Evolutionary conservation across 192 early-diverging fungal genomes (phyloP), one percentile per base, ranked within the genome.

Genomic region (Jimgerdemannia flammicorona): DNA sequence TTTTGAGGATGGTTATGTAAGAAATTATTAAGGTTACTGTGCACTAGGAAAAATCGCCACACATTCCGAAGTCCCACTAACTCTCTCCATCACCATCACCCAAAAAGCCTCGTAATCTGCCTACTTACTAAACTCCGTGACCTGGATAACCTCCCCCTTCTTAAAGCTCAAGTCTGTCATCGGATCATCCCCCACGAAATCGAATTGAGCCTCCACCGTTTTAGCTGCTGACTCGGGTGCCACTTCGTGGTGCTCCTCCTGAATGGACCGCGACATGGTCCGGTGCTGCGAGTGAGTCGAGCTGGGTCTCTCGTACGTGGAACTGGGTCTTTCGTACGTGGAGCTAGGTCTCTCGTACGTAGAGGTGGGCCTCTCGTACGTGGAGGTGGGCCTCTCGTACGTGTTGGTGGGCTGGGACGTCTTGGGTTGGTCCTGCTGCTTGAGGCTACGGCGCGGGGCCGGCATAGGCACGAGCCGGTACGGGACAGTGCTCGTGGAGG

Each of bases 61-160:
- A 29, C 29, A 29, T 29, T 29, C 29, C 29, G 29, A 29, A 29
- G 29, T 29, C 29, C 29, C 29, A 29, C 29, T 41, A 59, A 65
- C 3, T 71, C 43, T 70, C 66, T 68, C 42, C 64, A 40, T 44
- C 44, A 54, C 8, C 1, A 71, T 14, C 44, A 11, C 29, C 3
- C 10, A 59, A 67, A 6, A 49, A 67, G 40, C 69, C 42, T 65
- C 54, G 20, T 73, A n/a, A 18, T 44, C 7, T 44, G 43, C 43
- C 40, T 3, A 71, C 70, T 71, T 77, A 83, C 81, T 78, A 70
- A 76, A 71, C 70, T 83, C 81, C 64, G 59, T 71, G 43, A 92
- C 80, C 40, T 80, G 59, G 65, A 92, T 89, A 40, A 87, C 77
- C 44, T 92, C 90, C 7, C 90, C 91, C 76, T 85, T 83, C 66